phyloP scores from a whole-genome alignment of 495 filamentous ascomycete genomes.

The Aspergillus bridgeri region DNA sequence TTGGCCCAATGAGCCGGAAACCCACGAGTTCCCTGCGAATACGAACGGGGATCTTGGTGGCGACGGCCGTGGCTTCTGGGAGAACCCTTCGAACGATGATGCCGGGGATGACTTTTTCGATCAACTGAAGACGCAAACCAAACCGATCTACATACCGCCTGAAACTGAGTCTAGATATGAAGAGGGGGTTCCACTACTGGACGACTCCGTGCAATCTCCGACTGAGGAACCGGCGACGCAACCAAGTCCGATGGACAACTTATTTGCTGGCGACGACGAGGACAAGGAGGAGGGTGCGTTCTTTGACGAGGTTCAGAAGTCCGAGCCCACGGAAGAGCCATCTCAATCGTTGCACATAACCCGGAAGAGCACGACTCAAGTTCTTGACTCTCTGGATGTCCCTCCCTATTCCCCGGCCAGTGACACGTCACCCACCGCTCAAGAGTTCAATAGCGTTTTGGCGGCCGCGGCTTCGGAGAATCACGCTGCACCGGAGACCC shows the following conservation, averaged over 20 bases:
- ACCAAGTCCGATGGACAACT: constrained; percentile 20
- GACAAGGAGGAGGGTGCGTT: constrained; percentile 38
- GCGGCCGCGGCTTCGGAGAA: constrained; percentile 26
- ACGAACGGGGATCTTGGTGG: constrained; percentile 15
- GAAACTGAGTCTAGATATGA: constrained; percentile 47
- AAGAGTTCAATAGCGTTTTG: constrained; percentile 28
- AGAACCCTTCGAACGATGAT: constrained; percentile 24
- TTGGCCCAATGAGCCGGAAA: constrained; percentile 7
- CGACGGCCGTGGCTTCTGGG: constrained; percentile 29
- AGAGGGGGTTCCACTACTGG: constrained; percentile 45
- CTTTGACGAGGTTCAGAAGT: constrained; percentile 28
- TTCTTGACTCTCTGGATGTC: constrained; percentile 32
- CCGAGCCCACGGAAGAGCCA: constrained; percentile 7
- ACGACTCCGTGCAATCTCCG: constrained; percentile 23
- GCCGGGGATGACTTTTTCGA: constrained; percentile 47
- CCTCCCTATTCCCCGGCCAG: constrained; percentile 27
- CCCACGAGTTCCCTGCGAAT: neutral
- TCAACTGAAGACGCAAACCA: constrained; percentile 47
- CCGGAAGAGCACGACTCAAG: constrained; percentile 45
- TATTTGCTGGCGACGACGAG: constrained; percentile 39
- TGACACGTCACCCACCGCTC: constrained; percentile 32
- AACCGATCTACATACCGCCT: constrained; percentile 42
- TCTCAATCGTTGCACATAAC: constrained; percentile 24
- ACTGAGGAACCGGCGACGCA: constrained; percentile 15
- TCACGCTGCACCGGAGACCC: constrained; percentile 25